Evolutionary conservation across 2,329 filamentous ascomycete species (phyloP), one percentile per base, ranked within the genome.

Genomic region (Aureobasidium musti): DNA sequence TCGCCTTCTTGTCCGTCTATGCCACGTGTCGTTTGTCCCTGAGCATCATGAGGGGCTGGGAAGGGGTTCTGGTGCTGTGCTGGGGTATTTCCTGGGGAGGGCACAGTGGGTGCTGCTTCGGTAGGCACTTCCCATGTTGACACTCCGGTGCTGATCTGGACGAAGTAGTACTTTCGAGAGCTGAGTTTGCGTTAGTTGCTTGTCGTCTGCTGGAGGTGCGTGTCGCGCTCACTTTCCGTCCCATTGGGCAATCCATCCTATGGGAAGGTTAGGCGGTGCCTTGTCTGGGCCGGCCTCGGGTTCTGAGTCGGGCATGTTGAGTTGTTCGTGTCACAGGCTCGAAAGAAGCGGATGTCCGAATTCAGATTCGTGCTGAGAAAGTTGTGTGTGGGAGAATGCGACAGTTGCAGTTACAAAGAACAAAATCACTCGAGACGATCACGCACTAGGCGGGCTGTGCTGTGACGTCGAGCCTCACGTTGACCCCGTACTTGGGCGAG

Each of bases 201-300:
- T n/a, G 41, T 39, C 14, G 21, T 54, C 52, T 14, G 26, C 19
- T 49, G 41, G 19, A 11, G 7, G 8, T 28, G 5, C 11, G 17
- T 28, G 50, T 39, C 19, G 37, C 47, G 73, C 75, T 74, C 66
- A 78, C 77, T 75, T 79, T 33, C 74, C 75, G 68, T 79, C 77
- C 73, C 75, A 79, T 69, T 79, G 77, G 60, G 77, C 77, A 53
- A 78, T 78, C 76, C 76, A 79, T 71, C 77, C 77, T 56, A 77
- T 75, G 63, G 77, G 77, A 54, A 79, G 71, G 67, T 72, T 71
- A 47, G 77, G 77, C 50, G 77, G 76, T 52, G 74, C 70, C 66
- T 73, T 69, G 68, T 77, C 74, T n/a, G 77, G 77, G 19, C 77
- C 77, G 57, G 74, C 72, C 71, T 79, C 77, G 28, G 76, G 74